Percentiles rank a stretch among this genome's conserved stretches.
Evolutionary conservation across 306 rosid genomes (phyloP).

Genomic region (Vigna radiata): DNA sequence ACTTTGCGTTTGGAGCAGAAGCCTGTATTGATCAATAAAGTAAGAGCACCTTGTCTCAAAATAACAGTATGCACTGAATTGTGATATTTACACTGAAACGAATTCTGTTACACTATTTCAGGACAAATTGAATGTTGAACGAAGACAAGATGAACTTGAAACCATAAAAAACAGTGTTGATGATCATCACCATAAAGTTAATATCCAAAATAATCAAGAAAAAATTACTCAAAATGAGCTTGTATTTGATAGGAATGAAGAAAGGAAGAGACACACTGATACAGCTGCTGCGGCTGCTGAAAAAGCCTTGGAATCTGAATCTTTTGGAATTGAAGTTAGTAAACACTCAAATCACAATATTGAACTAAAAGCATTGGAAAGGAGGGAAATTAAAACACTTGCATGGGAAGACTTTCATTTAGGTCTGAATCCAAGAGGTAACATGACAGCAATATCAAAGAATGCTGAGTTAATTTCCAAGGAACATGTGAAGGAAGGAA

Average conservation of each 20-base stretch:
- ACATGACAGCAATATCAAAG: conserved; percentile 1
- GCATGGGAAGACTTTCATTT: conserved; percentile 44
- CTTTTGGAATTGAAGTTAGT: conserved; percentile 38
- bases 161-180: conserved; percentile 7
- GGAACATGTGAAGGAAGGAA: conserved; percentile 32
- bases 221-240: conserved; percentile 21
- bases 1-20: conserved; percentile 55
- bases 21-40: conserved; percentile 41
- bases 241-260: conserved; percentile 44
- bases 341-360: conserved; percentile 30
- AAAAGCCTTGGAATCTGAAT: conserved; percentile 53
- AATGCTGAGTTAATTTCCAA: conserved; percentile 20
- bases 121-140: conserved; percentile 46
- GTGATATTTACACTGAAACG: conserved; percentile 3
- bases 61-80: conserved; percentile 13
- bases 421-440: conserved; percentile 10
- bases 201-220: conserved; percentile 23
- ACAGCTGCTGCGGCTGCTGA: conserved; percentile 36
- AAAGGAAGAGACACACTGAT: conserved; percentile 46
- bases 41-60: conserved; percentile 31
- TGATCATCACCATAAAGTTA: conserved; percentile 36
- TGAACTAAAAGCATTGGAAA: conserved; percentile 22
- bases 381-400: conserved; percentile 34
- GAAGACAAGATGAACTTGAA: conserved; percentile 39
- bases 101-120: conserved; percentile 38